Conservation (phyloP, 805 yeast genomes). For the Barnettozyma californica region DNA sequence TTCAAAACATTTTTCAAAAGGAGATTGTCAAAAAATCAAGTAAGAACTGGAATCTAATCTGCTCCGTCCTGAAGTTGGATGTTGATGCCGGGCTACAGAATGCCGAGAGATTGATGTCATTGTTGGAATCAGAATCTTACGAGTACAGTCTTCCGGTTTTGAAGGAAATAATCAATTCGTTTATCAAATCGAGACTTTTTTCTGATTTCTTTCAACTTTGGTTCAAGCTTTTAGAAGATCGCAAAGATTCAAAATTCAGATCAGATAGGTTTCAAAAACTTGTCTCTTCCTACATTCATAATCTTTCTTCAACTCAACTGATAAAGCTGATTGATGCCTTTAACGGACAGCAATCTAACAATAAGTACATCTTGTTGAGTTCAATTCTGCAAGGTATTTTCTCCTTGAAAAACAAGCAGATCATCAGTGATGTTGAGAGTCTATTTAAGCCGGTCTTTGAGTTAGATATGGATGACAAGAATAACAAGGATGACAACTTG, state of each 20-base stretch:
- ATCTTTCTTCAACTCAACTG: constrained; percentile 45
- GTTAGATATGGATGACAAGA: background rate
- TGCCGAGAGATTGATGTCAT: constrained; percentile 29
- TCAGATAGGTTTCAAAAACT: constrained; percentile 27
- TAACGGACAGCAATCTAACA: constrained; percentile 10
- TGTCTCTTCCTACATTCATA: constrained; percentile 37
- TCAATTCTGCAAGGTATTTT: constrained; percentile 39
- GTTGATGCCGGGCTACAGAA: constrained; percentile 51
- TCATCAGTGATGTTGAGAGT: constrained; percentile 21
- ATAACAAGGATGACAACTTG: constrained; percentile 12
- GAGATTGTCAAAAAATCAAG: constrained; percentile 41
- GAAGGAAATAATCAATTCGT: constrained; percentile 38
- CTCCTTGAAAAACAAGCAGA: constrained; percentile 25
- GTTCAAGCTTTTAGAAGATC: constrained; percentile 22
- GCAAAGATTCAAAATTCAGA: constrained; percentile 10
- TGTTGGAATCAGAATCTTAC: constrained; percentile 6
- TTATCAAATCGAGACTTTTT: constrained; percentile 54
- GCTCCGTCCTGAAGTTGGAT: constrained; percentile 46
- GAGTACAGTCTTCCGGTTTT: constrained; percentile 18
- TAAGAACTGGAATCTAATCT: constrained; percentile 43
- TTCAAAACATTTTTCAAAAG: constrained; percentile 39
- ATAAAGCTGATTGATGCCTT: constrained; percentile 22
- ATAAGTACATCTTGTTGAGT: constrained; percentile 23
- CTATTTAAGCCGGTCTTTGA: constrained; percentile 25
- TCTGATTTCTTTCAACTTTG: constrained; percentile 43